phyloP scores from a whole-genome alignment of 805 yeast genomes.

The Wickerhamiella brachini region DNA sequence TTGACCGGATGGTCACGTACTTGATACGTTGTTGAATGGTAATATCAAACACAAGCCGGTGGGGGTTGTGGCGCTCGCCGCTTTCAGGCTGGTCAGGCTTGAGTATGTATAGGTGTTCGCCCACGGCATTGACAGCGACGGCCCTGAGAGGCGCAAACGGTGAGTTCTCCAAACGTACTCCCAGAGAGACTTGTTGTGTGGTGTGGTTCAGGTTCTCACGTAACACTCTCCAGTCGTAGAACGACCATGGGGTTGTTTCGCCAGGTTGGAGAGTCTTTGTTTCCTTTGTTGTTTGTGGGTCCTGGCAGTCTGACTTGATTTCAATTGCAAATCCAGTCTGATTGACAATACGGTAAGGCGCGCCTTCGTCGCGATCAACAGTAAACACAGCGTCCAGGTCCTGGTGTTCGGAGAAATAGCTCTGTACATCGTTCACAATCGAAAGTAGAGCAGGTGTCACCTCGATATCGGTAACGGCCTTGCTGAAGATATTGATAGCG shows the following conservation, averaged over 20 bases:
- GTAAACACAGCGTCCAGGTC: conserved; percentile 16
- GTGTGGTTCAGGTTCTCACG: conserved; percentile 68
- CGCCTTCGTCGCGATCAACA: conserved; percentile 56
- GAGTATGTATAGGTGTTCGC: conserved; percentile 51
- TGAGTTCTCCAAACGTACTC: conserved; percentile 40
- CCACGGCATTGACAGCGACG: conserved; percentile 65
- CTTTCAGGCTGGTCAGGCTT: conserved; percentile 9
- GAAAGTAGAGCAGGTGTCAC: conserved; percentile 73
- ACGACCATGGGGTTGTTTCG: conserved; percentile 63
- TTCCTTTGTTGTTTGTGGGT: conserved; percentile 19
- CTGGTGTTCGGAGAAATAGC: conserved; percentile 25
- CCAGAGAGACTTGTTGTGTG: conserved; percentile 45
- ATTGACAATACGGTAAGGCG: conserved; percentile 69
- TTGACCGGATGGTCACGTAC: conserved; percentile 60
- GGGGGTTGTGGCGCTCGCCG: conserved; percentile 28
- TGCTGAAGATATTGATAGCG: conserved; percentile 56
- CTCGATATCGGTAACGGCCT: conserved; percentile 65
- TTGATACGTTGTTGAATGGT: conserved; percentile 63
- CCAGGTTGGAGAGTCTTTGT: conserved; percentile 29
- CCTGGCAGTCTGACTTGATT: conserved; percentile 57
- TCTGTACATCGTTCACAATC: conserved; percentile 52
- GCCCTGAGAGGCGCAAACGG: conserved; percentile 39
- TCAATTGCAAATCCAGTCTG: conserved; percentile 76
- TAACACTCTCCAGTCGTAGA: conserved; percentile 83
- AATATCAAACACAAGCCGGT: conserved; percentile 61